Conservation (phyloP, 306 rosid genomes). For the Cicer judaicum region DNA sequence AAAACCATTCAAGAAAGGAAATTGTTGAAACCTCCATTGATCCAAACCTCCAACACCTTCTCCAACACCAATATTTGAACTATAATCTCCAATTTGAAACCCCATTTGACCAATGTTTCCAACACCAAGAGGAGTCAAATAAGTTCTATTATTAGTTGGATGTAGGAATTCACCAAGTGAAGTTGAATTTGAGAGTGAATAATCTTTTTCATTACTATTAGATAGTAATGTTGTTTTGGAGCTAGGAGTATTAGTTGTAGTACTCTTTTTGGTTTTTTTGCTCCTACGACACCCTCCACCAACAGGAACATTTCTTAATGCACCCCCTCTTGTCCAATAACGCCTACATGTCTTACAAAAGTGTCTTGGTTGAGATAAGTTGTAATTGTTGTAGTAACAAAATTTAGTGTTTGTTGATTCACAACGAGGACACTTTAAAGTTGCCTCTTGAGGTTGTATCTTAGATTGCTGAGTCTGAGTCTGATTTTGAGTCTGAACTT, state of each 20-base stretch:
- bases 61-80: background rate
- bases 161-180: conserved; percentile 53
- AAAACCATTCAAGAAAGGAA: conserved; percentile 62
- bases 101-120: conserved; percentile 28
- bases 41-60: conserved; percentile 44
- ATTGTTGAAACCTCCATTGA: conserved; percentile 68
- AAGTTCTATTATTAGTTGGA: conserved; percentile 45
- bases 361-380: conserved; percentile 89
- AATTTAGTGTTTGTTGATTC: conserved; percentile 90
- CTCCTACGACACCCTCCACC: conserved; percentile 94
- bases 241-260: conserved; percentile 19
- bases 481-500: background rate
- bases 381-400: conserved; percentile 89
- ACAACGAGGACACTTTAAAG: conserved; percentile 93
- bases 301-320: conserved; percentile 86
- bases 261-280: conserved; percentile 73
- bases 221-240: conserved; percentile 62
- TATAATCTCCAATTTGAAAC: conserved; percentile 54
- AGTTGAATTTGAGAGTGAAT: conserved; percentile 38
- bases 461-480: conserved; percentile 75
- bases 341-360: conserved; percentile 94
- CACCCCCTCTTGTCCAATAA: conserved; percentile 92
- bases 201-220: conserved; percentile 43
- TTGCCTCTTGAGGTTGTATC: conserved; percentile 68
- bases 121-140: conserved; percentile 27